Base-by-base conservation (phyloP, 345 rosid genomes). In the Salix koriyanagi region DNA sequence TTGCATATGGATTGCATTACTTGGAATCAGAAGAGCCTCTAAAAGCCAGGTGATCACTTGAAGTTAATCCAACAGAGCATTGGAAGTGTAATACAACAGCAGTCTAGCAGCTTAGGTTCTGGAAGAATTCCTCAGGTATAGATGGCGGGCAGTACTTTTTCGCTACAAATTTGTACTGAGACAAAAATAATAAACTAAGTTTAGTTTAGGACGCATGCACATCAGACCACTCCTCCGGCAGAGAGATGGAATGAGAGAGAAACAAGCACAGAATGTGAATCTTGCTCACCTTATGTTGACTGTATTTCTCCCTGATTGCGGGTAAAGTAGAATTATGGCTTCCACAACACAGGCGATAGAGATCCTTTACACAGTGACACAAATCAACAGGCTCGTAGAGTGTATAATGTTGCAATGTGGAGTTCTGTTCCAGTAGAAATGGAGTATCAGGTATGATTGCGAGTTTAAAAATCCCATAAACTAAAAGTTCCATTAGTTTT, bases 381-480 rank as follows among this genome's bases (percentile, higher is more conserved):
- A 95, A 68, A 75, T 95, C 91, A 0, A 82, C 86, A 60, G 93
- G 92, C 77, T 60, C 84, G 86, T 93, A 95, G 13, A 77, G 88
- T 54, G 98, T 91, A 90, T 91, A 95, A 86, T 89, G 96, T 83
- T 91, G 91, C 82, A 95, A 86, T 0, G 98, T 95, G 15, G 91
- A 71, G 66, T 87, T 88, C 99, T 95, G 91, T 74, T 74, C 56
- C 76, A 48, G 44, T 46, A 39, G 76, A 67, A 71, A 67, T 7
- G 18, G 12, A 48, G 42, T 23, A 52, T 21, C 26, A 75, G 11
- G 34, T 10, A 16, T 41, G 12, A 67, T 15, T 23, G 10, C 9
- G 34, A 16, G 37, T 50, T 52, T 39, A 11, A 21, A 71, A 54
- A 26, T 15, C 21, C 58, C 62, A 58, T 9, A 18, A 34, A 34